Conservation (phyloP, 176 grass and related monocot species). For the Oryza longistaminata region DNA sequence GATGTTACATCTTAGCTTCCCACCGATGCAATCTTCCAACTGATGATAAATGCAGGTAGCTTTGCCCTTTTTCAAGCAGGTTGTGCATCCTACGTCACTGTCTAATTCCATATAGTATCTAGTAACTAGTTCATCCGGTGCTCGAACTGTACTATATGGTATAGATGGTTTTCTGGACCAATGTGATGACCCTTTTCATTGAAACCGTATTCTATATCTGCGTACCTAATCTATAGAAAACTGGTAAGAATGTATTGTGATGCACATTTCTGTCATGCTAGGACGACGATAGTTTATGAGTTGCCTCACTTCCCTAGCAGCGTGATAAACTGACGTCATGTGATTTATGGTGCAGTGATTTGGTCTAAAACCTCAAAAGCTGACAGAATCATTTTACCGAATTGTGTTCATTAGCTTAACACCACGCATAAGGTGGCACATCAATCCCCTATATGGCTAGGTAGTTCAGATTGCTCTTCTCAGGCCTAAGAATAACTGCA, state of each 20-base stretch:
- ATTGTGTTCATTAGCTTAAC: constrained; percentile 18
- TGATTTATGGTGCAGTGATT: neutral
- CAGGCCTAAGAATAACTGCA: neutral
- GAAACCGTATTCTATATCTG: neutral
- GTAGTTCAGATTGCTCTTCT: neutral
- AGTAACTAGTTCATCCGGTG: neutral
- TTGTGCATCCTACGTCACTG: neutral
- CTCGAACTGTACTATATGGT: neutral
- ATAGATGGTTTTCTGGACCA: neutral
- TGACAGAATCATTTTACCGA: constrained; percentile 27
- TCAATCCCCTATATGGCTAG: neutral
- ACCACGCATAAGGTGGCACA: constrained; percentile 1
- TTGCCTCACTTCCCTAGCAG: neutral
- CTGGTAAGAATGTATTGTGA: neutral
- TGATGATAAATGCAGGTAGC: neutral
- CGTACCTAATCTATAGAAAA: neutral
- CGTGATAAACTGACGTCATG: neutral
- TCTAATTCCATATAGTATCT: neutral
- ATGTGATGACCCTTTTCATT: neutral
- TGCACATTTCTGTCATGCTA: constrained; percentile 15
- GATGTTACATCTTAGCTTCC: constrained; percentile 18
- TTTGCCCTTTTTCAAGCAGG: neutral
- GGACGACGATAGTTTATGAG: neutral
- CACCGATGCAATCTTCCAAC: neutral
- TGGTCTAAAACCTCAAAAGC: constrained; percentile 22